These are phyloP conservation scores for Tilletia indica DNA, from an alignment of 1,284 basidiomycete genomes.

Conservation along the genomic window DNA sequence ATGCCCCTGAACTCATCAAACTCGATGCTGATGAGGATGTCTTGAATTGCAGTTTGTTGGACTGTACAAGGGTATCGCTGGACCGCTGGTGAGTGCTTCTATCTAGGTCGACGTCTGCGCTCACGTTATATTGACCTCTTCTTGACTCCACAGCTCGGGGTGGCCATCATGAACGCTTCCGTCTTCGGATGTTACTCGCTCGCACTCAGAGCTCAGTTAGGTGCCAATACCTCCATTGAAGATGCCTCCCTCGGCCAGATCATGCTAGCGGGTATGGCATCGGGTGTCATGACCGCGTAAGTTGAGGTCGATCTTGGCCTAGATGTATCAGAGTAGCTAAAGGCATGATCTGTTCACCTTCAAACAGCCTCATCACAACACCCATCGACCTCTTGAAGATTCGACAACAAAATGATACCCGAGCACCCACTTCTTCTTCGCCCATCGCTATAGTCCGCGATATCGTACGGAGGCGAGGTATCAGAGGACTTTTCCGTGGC, in stretches of 20 bases:
- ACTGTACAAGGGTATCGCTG: slow-evolving; percentile 49
- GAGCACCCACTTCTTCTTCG: slow-evolving; percentile 2
- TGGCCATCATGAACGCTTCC: slow-evolving; percentile 52
- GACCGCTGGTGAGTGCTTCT: slow-evolving; percentile 1
- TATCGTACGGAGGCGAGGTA: slow-evolving; percentile 28
- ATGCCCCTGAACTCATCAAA: neutral
- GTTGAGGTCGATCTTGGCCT: neutral
- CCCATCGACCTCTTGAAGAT: slow-evolving; percentile 52
- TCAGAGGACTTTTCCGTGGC: slow-evolving; percentile 39
- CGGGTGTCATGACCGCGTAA: slow-evolving; percentile 35
- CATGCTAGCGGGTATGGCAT: slow-evolving; percentile 39
- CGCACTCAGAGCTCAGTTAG: slow-evolving; percentile 30
- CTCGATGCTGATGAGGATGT: neutral
- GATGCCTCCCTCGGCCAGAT: slow-evolving; percentile 27
- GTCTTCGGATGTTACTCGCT: slow-evolving; percentile 47
- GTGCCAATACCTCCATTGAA: neutral
- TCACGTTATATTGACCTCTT: neutral
- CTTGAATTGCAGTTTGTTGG: slow-evolving; percentile 24
- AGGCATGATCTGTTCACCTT: too few species aligned
- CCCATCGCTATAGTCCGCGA: slow-evolving; percentile 21
- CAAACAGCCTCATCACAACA: slow-evolving; percentile 37
- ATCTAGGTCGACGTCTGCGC: neutral
- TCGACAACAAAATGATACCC: slow-evolving; percentile 40
- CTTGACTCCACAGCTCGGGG: slow-evolving; percentile 30
- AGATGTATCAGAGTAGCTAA: too few species aligned